Base-by-base conservation (phyloP, 2,329 filamentous ascomycete genomes). In the Neofusicoccum umdonicola region DNA sequence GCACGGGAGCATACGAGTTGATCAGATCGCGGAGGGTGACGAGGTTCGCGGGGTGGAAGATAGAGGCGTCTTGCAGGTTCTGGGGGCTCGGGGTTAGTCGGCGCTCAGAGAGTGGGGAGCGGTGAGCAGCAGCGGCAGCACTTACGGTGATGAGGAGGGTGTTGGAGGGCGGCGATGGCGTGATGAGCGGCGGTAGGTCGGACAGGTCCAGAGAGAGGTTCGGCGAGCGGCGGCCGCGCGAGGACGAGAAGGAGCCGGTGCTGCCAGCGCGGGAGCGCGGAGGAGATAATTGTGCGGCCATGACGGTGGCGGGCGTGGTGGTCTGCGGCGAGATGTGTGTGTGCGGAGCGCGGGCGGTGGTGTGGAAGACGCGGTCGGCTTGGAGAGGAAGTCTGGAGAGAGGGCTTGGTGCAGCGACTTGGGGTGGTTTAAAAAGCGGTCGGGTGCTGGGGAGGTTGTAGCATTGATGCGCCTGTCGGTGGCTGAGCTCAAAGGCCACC, bases 131-230 rank as follows among this genome's bases (percentile, higher is more conserved):
- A 31, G 39, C 17, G 3, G 39, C 31, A 37, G 11, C 12, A 69
- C 78, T 68, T 72, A 81, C 79, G 71, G 91, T 95, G 74, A 95
- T 89, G 72, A 95, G 87, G 64, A 95, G 87, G 0, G 91, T 95
- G 81, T 95, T 95, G 69, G 89, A 90, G 5, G 90, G 89, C 63
- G 88, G 86, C 31, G 90, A 88, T n/a, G 91, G 90, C 73, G 87
- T 85, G 47, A 83, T 82, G 63, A 91, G 82, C 41, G 89, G 85
- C 57, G 91, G 90, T 47, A 94, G 80, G 72, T 83, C 85, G 67
- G 89, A 90, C 51, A 94, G 85, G 74, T 94, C 91, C 72, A 95
- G 84, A 22, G 87, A 88, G 65, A 92, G 85, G 70, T 64, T 57
- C 3, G 84, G 80, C 66, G 81, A 76, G 66, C 75, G 77, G 69